Percentiles rank a stretch among this genome's conserved stretches.
These are phyloP conservation scores for Ophiostoma ips DNA, from an alignment of 2,329 filamentous ascomycete species.

Conservation along the genomic window DNA sequence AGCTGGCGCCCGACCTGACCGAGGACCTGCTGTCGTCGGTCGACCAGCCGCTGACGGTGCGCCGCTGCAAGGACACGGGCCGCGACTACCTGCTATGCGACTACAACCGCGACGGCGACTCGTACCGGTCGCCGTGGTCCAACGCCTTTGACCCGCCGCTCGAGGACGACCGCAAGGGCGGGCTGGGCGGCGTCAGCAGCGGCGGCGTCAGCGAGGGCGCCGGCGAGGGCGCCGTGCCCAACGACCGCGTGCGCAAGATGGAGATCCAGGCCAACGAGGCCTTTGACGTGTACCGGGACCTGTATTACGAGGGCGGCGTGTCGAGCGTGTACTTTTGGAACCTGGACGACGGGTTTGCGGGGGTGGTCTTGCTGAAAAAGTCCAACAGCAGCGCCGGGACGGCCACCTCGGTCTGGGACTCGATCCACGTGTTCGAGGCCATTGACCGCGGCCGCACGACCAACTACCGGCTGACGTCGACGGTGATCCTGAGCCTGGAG, in stretches of 20 bases:
- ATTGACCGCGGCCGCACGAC: conserved; percentile 82
- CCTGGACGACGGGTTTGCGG: conserved; percentile 92
- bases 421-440: conserved; percentile 96
- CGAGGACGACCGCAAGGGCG: conserved; percentile 38
- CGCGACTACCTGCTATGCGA: conserved; percentile 97
- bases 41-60: conserved; percentile 81
- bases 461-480: conserved; percentile 96
- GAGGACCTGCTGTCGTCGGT: conserved; percentile 97
- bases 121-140: conserved; percentile 96
- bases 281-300: conserved; percentile 89
- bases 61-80: conserved; percentile 74
- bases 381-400: conserved; percentile 45
- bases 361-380: conserved; percentile 92
- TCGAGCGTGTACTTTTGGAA: conserved; percentile 98
- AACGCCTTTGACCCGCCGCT: conserved; percentile 94
- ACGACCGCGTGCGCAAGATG: conserved; percentile 83
- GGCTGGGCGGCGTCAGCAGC: conserved; percentile 33
- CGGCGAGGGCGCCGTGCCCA: conserved; percentile 72
- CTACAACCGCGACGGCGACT: conserved; percentile 98
- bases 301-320: conserved; percentile 95
- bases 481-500: conserved; percentile 81
- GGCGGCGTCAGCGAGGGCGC: conserved; percentile 42
- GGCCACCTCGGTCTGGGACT: conserved; percentile 66
- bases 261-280: conserved; percentile 90
- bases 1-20: conserved; percentile 77